Evolutionary conservation across 257 asterid species (phyloP), one percentile per base, ranked within the genome.

Genomic region (Penstemon newberryi): DNA sequence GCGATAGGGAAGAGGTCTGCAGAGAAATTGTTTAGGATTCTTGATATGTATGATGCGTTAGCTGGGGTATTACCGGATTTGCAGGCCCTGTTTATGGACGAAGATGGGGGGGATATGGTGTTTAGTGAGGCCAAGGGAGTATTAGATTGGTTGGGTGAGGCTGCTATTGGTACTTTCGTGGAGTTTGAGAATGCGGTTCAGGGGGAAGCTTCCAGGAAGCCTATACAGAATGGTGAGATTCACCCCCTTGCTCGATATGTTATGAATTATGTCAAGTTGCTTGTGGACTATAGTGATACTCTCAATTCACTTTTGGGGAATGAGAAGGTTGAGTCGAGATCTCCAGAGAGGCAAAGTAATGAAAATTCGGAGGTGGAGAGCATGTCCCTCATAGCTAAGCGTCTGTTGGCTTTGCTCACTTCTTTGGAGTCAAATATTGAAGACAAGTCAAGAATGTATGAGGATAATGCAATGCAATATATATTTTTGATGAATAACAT

Each of bases 211-310:
- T 90, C 97, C 0, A 90, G 79, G 81, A 88, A 75, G 74, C 92
- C 96, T 2, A 75, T 87, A 46, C 96, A 78, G 63, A 85, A 85
- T 70, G 97, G 90, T 69, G 97, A 89, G 75, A 87, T 94, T 69
- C 99, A 91, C 64, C 99, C 97, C 8, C 86, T 94, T 67, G 80
- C 87, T 45, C 85, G 99, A 4, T 94, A 94, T 77, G 99, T 94
- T 53, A 94, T 94, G 99, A 94, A 94, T 77, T 94, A 94, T 73
- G 84, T 82, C 36, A 90, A 84, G 73, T 79, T 91, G 82, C 91
- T 94, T 36, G 99, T 82, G 71, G 99, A 88, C 82, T 94, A 91
- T 62, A 82, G 95, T 53, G 78, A 75, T 43, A 89, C 97, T 5
- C 86, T 94, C 11, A 89, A 89, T 78, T 73, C 69, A 25, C 86